These are phyloP conservation scores for Cucumis sativus DNA, from an alignment of 306 rosid species.

Conservation along the genomic window Cucumber_9930_V3 NC_026657.2:86501-87000, in stretches of 20 bases:
- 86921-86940: constrained; percentile 66
- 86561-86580: background rate
- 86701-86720: constrained; percentile 73
- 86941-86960: constrained; percentile 84
- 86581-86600: background rate
- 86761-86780: background rate
- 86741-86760: background rate
- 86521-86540: background rate
- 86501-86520: background rate
- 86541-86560: background rate
- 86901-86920: constrained; percentile 67
- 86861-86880: constrained; percentile 50
- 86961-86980: constrained; percentile 93
- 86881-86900: constrained; percentile 57
- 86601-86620: background rate
- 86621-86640: constrained; percentile 53
- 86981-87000: constrained; percentile 70
- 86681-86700: constrained; percentile 59
- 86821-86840: constrained; percentile 30
- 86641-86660: constrained; percentile 92
- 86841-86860: constrained; percentile 91
- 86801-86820: background rate
- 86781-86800: background rate
- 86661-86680: constrained; percentile 82
- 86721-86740: constrained; percentile 60